Percentiles rank a stretch among this genome's conserved stretches.
Evolutionary conservation across 805 yeast species (phyloP).

Genomic region (Metahyphopichia silvanorum): DNA sequence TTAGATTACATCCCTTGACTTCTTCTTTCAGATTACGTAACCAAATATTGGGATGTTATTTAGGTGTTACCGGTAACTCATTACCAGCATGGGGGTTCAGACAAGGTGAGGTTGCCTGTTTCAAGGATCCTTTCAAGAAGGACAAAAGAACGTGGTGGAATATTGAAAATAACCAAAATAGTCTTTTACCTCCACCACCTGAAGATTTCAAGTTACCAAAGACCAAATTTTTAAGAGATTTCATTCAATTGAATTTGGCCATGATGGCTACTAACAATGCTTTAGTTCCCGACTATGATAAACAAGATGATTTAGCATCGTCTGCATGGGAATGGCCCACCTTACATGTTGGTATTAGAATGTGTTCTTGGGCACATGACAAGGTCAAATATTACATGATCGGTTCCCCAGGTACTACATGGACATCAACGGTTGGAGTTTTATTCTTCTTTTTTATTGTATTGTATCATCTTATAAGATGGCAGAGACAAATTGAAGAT

Average conservation of each 20-base stretch:
- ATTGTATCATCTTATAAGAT: conserved; percentile 40
- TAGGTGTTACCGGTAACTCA: conserved; percentile 75
- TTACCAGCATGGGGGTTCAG: conserved; percentile 98
- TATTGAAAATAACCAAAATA: conserved; percentile 67
- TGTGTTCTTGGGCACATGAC: conserved; percentile 67
- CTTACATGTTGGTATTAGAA: conserved; percentile 63
- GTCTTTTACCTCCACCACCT: conserved; percentile 55
- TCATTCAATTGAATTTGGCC: conserved; percentile 67
- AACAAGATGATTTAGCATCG: conserved; percentile 68
- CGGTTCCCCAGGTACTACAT: conserved; percentile 67
- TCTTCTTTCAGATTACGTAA: conserved; percentile 77
- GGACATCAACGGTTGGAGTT: conserved; percentile 65
- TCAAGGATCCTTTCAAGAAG: conserved; percentile 59
- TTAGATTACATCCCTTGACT: conserved; percentile 72
- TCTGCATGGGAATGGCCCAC: conserved; percentile 86
- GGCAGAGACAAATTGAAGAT: conserved; percentile 71
- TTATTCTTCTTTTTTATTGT: conserved; percentile 49
- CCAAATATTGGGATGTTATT: conserved; percentile 70
- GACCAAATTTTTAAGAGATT: conserved; percentile 69
- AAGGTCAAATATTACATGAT: conserved; percentile 60
- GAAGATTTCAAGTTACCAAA: conserved; percentile 65
- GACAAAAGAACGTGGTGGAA: conserved; percentile 92
- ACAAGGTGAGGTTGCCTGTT: conserved; percentile 93
- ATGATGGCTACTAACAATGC: conserved; percentile 87
- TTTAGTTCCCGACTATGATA: conserved; percentile 70